Base-by-base conservation (phyloP, 2,329 filamentous ascomycete species). In the Huntiella decipiens region DNA sequence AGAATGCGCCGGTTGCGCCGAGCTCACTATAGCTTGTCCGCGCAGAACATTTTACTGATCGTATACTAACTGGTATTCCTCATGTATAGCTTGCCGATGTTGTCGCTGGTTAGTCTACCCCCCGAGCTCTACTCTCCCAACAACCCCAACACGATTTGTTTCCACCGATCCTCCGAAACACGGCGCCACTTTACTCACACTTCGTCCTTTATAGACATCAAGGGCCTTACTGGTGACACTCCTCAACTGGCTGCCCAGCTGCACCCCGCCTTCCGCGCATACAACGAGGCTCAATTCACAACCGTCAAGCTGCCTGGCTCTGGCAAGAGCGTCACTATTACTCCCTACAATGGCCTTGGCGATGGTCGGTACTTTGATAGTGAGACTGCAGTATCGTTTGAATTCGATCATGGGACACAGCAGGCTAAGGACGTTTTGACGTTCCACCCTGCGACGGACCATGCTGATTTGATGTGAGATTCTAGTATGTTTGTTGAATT, bases 271-370 rank as follows among this genome's bases (percentile, higher is more conserved):
- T 92, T 94, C 60, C 71, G 87, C 63, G 85, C 82, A 63, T 96
- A 98, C 72, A 95, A 96, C 56, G 88, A 98, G 64, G 81, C 87
- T 62, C 91, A 98, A 63, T 82, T 95, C 61, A 66, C 77, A 42
- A 86, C 86, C 12, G 79, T 84, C 51, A 94, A 92, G 70, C 74
- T 98, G 47, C 88, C 88, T 0, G 86, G 86, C 28, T 76, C 82
- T 58, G 88, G 77, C 61, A 77, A 85, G 60, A 56, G 58, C 46
- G 63, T 66, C 52, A 73, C 96, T 53, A 72, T 98, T 58, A 95
- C 85, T 68, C 70, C 77, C 47, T 79, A 92, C 66, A 96, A 88
- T 64, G 76, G 77, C 43, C 67, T 95, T 35, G 84, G 80, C 22
- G 74, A 75, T 54, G 81, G 78, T 42, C 73, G 84, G 54, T 98